Conservation (phyloP, 2,329 filamentous ascomycete species). For the Furcasterigmium furcatum region DNA sequence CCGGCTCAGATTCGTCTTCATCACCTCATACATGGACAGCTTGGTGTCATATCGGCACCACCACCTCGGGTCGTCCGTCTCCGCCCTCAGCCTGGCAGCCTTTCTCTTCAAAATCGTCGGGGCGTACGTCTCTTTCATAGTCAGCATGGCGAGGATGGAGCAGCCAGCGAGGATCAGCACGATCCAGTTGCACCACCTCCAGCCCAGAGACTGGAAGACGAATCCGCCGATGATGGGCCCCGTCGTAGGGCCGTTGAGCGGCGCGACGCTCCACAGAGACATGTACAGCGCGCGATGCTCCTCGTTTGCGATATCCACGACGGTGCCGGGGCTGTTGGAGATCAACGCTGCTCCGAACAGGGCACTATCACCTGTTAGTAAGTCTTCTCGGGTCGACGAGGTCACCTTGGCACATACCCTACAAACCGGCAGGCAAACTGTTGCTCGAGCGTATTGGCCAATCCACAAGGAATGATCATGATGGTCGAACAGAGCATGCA, state of each 20-base stretch:
- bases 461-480: slow-evolving; percentile 67
- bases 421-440: slow-evolving; percentile 75
- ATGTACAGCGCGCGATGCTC: slow-evolving; percentile 80
- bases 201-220: slow-evolving; percentile 72
- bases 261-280: slow-evolving; percentile 78
- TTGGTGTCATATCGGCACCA: slow-evolving; percentile 80
- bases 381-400: slow-evolving; percentile 4
- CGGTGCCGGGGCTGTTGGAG: slow-evolving; percentile 76
- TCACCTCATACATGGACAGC: slow-evolving; percentile 57
- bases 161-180: slow-evolving; percentile 68
- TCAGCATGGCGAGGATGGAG: slow-evolving; percentile 54
- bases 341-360: slow-evolving; percentile 78
- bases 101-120: slow-evolving; percentile 67
- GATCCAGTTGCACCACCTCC: slow-evolving; percentile 87
- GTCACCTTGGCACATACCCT: slow-evolving; percentile 49
- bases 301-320: slow-evolving; percentile 79
- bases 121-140: slow-evolving; percentile 73
- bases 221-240: slow-evolving; percentile 76
- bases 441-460: slow-evolving; percentile 64
- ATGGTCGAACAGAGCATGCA: slow-evolving; percentile 63
- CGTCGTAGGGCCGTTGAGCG: slow-evolving; percentile 68
- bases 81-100: slow-evolving; percentile 60
- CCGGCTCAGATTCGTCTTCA: slow-evolving; percentile 73
- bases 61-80: slow-evolving; percentile 68
- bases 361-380: slow-evolving; percentile 4